A percentile compares a stretch with the other conserved stretches of the same genome.
Evolutionary conservation across 768 basidiomycete genomes (phyloP).

Genomic region (Nidularia pulvinata): DNA sequence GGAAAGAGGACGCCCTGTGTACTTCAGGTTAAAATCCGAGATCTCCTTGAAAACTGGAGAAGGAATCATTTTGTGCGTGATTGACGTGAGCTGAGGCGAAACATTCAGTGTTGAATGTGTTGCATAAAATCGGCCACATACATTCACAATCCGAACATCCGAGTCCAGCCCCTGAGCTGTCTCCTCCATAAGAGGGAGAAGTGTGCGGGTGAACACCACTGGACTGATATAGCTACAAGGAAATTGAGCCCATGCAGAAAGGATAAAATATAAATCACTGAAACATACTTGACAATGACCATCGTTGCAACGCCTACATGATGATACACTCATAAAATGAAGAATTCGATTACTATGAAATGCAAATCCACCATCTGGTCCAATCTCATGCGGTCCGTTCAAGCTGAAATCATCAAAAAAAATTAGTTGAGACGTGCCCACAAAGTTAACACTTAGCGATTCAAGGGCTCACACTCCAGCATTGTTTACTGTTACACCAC

Average conservation of each 20-base stretch:
- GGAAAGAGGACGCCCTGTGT: constrained; percentile 6
- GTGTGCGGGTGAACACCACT: constrained; percentile 15
- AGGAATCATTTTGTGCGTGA: constrained; percentile 13
- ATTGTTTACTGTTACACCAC: constrained; percentile 46
- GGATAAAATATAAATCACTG: neutral
- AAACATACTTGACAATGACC: neutral
- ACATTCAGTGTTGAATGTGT: neutral
- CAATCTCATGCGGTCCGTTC: neutral
- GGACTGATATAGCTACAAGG: constrained; percentile 13
- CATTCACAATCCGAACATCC: constrained; percentile 17
- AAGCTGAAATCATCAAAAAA: neutral
- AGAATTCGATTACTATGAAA: neutral
- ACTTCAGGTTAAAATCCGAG: constrained; percentile 13
- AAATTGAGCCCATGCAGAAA: neutral
- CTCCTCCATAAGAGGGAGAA: constrained; percentile 14
- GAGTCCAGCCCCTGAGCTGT: constrained; percentile 11
- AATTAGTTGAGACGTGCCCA: neutral
- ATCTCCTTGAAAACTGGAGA: constrained; percentile 11
- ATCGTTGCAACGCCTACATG: neutral
- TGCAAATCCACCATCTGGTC: neutral
- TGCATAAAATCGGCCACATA: neutral
- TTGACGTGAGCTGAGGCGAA: constrained; percentile 11
- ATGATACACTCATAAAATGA: neutral
- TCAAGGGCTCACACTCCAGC: constrained; percentile 39
- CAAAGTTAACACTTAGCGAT: neutral